phyloP scores from a whole-genome alignment of 768 basidiomycete species.

The Boletus patriciae region DNA sequence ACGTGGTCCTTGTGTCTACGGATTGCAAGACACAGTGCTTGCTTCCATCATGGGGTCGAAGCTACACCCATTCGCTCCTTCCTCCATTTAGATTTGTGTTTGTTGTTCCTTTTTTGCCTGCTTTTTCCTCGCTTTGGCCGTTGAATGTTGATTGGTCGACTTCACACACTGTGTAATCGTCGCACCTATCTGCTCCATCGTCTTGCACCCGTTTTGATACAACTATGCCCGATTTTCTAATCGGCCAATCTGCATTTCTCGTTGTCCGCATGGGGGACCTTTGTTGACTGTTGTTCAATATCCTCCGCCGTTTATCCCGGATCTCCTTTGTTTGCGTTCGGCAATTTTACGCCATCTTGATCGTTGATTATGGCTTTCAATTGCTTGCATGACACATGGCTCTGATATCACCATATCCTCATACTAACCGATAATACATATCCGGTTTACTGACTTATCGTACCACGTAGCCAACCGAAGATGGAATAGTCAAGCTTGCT shows the following conservation, averaged over 20 bases:
- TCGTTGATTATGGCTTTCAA: neutral
- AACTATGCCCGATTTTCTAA: neutral
- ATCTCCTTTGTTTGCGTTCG: neutral
- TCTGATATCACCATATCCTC: neutral
- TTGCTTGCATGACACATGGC: neutral
- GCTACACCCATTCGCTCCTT: neutral
- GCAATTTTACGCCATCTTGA: neutral
- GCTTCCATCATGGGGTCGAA: neutral
- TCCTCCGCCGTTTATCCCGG: neutral
- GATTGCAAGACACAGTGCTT: neutral
- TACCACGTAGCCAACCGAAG: conserved; percentile 57
- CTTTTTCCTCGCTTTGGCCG: neutral
- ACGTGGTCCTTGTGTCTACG: neutral
- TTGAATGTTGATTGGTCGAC: too few species aligned
- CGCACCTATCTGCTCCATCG: neutral
- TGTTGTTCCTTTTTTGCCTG: neutral
- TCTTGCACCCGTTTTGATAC: neutral
- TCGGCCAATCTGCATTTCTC: neutral
- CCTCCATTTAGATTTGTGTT: neutral
- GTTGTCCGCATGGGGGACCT: neutral
- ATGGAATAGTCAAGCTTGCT: conserved; percentile 74
- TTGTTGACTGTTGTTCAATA: neutral
- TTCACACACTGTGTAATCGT: neutral
- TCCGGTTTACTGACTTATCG: conserved; percentile 1
- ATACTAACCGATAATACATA: neutral